These are phyloP conservation scores for Entelexis paramagnoliae DNA, from an alignment of 1,139 yeast genomes.

Conservation along the genomic window DNA sequence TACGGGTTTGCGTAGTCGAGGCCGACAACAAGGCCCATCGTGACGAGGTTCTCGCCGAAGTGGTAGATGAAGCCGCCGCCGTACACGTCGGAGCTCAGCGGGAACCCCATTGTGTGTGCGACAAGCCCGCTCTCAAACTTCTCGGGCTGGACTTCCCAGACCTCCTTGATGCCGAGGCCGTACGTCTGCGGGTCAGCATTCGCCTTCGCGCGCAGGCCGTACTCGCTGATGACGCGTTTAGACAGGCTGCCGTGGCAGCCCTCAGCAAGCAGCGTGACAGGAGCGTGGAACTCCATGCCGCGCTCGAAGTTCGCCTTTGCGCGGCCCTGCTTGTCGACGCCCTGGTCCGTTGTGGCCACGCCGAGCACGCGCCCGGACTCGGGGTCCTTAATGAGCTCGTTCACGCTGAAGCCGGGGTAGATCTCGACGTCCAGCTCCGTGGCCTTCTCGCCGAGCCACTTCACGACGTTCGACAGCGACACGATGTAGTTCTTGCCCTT, in stretches of 20 bases:
- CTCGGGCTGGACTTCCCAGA: conserved; percentile 88
- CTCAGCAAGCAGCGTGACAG: conserved; percentile 80
- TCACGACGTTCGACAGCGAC: conserved; percentile 69
- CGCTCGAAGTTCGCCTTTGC: conserved; percentile 79
- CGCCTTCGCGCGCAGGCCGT: conserved; percentile 48
- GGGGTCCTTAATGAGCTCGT: conserved; percentile 54
- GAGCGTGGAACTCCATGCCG: conserved; percentile 93
- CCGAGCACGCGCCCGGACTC: conserved; percentile 57
- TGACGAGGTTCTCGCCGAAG: conserved; percentile 83
- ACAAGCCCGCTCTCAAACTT: conserved; percentile 73
- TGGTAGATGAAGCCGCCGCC: conserved; percentile 98
- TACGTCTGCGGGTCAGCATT: conserved; percentile 71
- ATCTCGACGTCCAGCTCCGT: conserved; percentile 90
- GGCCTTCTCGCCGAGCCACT: conserved; percentile 74
- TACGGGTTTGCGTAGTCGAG: conserved; percentile 90
- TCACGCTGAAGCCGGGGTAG: conserved; percentile 85
- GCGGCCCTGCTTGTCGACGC: conserved; percentile 59
- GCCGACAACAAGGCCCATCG: conserved; percentile 86
- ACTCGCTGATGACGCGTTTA: conserved; percentile 62
- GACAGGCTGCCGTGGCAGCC: conserved; percentile 95
- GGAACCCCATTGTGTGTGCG: conserved; percentile 84
- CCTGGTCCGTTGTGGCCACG: conserved; percentile 89
- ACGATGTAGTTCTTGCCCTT: conserved; percentile 74
- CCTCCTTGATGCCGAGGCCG: conserved; percentile 90
- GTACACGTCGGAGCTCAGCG: conserved; percentile 60